These are phyloP conservation scores for Fusarium graminum DNA, from an alignment of 2,329 filamentous ascomycete species.

Conservation along the genomic window DNA sequence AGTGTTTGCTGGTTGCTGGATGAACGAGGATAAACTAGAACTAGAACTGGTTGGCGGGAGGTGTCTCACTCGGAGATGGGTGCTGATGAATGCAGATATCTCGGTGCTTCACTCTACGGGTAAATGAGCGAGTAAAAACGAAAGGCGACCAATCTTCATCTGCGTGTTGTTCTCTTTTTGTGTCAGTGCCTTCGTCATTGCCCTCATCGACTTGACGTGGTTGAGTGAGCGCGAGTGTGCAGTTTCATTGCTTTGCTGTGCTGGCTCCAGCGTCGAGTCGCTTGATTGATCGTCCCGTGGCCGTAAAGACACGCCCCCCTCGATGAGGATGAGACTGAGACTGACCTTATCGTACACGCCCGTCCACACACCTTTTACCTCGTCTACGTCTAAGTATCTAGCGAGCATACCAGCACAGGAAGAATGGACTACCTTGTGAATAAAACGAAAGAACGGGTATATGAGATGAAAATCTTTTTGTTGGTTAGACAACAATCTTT, in stretches of 20 bases:
- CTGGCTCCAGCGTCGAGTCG: conserved; percentile 44
- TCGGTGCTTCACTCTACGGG: conserved; percentile 12
- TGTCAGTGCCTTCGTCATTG: conserved; percentile 40
- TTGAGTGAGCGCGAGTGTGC: conserved; percentile 36
- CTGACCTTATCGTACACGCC: conserved; percentile 39
- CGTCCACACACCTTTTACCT: conserved; percentile 29
- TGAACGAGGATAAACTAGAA: conserved; percentile 32
- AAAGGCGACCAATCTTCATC: conserved; percentile 21
- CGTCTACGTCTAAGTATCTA: conserved; percentile 7
- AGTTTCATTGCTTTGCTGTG: conserved; percentile 37
- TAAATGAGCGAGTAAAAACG: conserved; percentile 25
- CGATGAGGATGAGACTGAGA: neutral
- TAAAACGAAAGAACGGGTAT: neutral
- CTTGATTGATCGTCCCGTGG: conserved; percentile 40
- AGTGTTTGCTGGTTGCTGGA: conserved; percentile 29
- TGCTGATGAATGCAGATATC: conserved; percentile 38
- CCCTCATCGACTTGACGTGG: conserved; percentile 37
- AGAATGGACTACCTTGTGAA: too few relatives aligned
- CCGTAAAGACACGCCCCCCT: conserved; percentile 30
- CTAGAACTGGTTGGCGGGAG: conserved; percentile 7
- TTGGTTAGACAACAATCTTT: neutral
- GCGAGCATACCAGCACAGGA: neutral
- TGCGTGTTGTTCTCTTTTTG: conserved; percentile 39
- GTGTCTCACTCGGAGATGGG: conserved; percentile 15
- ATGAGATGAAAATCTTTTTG: neutral